These are phyloP conservation scores for Pseudoscleropodium purum DNA, from an alignment of 225 moss, liverwort and hornwort genomes.

Conservation along the genomic window DNA sequence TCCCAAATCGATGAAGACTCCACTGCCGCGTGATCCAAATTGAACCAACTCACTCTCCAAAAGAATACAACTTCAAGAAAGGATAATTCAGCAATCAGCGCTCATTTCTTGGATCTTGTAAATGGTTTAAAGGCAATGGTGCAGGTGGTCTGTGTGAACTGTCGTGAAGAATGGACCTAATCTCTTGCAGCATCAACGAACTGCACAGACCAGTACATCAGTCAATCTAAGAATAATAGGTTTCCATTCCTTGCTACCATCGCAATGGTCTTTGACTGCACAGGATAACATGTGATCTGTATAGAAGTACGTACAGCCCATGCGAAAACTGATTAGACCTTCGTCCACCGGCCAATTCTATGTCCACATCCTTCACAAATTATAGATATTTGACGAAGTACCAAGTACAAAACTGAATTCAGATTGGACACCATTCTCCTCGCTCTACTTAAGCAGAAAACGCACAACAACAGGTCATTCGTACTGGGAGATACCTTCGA, in stretches of 20 bases:
- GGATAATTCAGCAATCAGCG: slow-evolving; percentile 2
- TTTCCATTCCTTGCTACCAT: neutral
- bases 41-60: neutral
- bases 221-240: neutral
- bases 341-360: neutral
- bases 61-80: neutral
- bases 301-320: neutral
- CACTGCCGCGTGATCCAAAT: neutral
- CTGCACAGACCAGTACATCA: slow-evolving; percentile 17
- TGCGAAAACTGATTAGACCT: neutral
- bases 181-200: slow-evolving; percentile 45
- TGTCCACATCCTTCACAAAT: neutral
- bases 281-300: neutral
- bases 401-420: neutral
- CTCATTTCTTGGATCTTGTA: slow-evolving; percentile 15
- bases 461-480: neutral
- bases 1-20: neutral
- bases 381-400: neutral
- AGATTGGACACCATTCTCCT: neutral
- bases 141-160: slow-evolving; percentile 13
- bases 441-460: neutral
- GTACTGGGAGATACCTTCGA: slow-evolving; percentile 21
- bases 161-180: slow-evolving; percentile 34
- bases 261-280: neutral
- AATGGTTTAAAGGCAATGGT: neutral